These are phyloP conservation scores for Cercophora newfieldiana DNA, from an alignment of 495 filamentous ascomycete species.

Conservation along the genomic window DNA sequence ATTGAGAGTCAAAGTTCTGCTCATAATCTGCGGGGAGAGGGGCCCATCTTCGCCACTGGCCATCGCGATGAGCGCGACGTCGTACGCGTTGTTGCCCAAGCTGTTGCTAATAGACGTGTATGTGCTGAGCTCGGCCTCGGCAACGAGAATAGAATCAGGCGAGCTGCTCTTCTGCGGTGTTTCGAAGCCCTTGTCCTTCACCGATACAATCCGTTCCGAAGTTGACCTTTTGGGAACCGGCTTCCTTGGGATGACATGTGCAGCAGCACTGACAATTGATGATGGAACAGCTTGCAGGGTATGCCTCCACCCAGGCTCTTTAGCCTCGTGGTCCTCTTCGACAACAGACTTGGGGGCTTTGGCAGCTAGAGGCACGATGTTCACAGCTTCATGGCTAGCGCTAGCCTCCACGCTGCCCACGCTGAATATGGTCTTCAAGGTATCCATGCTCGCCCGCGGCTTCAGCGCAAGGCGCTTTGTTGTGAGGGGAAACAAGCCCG, in stretches of 20 bases:
- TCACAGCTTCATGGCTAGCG: slow-evolving; percentile 29
- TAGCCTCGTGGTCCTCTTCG: slow-evolving; percentile 18
- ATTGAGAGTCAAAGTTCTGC: slow-evolving; percentile 28
- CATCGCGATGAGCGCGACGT: slow-evolving; percentile 21
- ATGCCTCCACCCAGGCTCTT: slow-evolving; percentile 29
- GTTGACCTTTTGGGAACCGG: slow-evolving; percentile 39
- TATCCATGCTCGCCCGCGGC: slow-evolving; percentile 39
- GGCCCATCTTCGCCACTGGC: slow-evolving; percentile 11
- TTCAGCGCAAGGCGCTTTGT: slow-evolving; percentile 38
- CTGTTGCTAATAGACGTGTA: slow-evolving; percentile 17
- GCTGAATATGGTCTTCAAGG: slow-evolving; percentile 45
- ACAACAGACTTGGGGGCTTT: slow-evolving; percentile 15
- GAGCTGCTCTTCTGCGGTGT: background rate
- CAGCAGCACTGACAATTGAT: slow-evolving; percentile 30
- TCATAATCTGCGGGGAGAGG: slow-evolving; percentile 11
- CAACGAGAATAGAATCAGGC: slow-evolving; percentile 18
- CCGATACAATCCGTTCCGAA: slow-evolving; percentile 23
- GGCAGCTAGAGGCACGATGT: slow-evolving; percentile 15
- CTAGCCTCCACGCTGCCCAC: slow-evolving; percentile 37
- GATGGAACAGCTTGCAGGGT: slow-evolving; percentile 30
- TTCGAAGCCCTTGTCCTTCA: slow-evolving; percentile 6
- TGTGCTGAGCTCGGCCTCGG: slow-evolving; percentile 19
- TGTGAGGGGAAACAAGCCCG: slow-evolving; percentile 29
- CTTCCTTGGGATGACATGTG: slow-evolving; percentile 35
- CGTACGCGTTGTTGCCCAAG: slow-evolving; percentile 24